Evolutionary conservation across 257 asterid species (phyloP).

Genomic region (Ballota nigra): DNA sequence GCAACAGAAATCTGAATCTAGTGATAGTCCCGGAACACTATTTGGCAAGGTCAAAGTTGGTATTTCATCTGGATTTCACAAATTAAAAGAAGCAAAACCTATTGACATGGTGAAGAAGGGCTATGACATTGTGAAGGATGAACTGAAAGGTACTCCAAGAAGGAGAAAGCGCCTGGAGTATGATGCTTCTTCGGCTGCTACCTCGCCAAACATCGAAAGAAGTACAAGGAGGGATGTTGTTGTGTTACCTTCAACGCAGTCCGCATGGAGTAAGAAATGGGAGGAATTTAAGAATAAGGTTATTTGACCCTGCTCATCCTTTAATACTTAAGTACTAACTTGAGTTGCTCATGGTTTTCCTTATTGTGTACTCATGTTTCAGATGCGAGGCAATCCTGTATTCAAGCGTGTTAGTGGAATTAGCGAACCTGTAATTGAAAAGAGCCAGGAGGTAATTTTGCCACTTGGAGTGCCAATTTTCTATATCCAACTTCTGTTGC

Average conservation of each 20-base stretch:
- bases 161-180: conserved; percentile 79
- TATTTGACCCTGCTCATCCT: background rate
- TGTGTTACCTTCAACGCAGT: conserved; percentile 66
- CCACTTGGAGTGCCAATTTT: conserved; percentile 7
- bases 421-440: conserved; percentile 78
- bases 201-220: conserved; percentile 55
- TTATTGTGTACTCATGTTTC: conserved; percentile 22
- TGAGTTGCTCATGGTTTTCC: background rate
- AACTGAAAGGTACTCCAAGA: conserved; percentile 72
- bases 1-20: conserved; percentile 54
- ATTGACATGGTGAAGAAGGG: conserved; percentile 84
- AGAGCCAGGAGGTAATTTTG: conserved; percentile 79
- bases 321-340: background rate
- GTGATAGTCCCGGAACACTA: conserved; percentile 49
- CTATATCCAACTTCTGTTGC: background rate
- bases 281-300: conserved; percentile 81
- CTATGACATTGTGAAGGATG: conserved; percentile 66
- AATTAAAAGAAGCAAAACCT: conserved; percentile 79
- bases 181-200: conserved; percentile 43
- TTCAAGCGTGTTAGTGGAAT: conserved; percentile 68
- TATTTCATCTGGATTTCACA: conserved; percentile 60
- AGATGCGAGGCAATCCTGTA: conserved; percentile 76
- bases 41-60: conserved; percentile 66
- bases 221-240: conserved; percentile 81
- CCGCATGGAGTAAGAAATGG: conserved; percentile 84